Evolutionary conservation across 2,329 filamentous ascomycete genomes (phyloP), one percentile per base, ranked within the genome.

Genomic region (Beauveria pseudobassiana): DNA sequence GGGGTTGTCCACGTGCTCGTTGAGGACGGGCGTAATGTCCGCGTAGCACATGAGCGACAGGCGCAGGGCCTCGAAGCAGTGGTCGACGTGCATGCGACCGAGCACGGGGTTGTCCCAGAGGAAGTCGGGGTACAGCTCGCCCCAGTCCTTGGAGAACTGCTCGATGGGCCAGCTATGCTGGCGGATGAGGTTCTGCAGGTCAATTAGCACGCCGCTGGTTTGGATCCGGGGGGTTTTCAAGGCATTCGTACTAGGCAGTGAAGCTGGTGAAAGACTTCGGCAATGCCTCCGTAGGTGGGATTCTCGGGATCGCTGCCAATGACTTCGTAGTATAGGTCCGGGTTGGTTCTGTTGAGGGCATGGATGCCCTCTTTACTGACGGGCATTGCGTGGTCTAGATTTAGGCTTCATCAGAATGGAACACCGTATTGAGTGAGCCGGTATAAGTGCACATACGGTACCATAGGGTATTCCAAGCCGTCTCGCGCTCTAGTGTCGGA

Each of bases 21-120:
- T 57, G 53, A 62, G 60, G 5, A 64, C 56, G 20, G 64, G 64
- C 9, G 62, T 64, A 1, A 65, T 63, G 34, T 65, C 64, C 1
- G 54, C 40, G 16, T 54, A 42, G 49, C 64, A 65, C 64, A 64
- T 64, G 28, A 65, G 59, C 18, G 30, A 42, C 38, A 62, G 55
- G 56, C 71, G 71, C 9, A 73, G 65, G 10, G 67, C 67, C 62
- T 73, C 71, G 28, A 73, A 66, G 57, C 70, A 74, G 63, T 73
- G 69, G 26, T 73, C 71, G n/a, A 72, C 64, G n/a, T 65, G 62
- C 45, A 57, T 55, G 42, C 62, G 59, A 9, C 59, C 51, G 2
- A 63, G 46, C 24, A 58, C 62, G 6, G 45, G 46, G 20, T 52
- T 40, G 28, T 59, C 62, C 40, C 53, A 34, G 10, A 64, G 62